A percentile compares a stretch with the other conserved stretches of the same genome.
phyloP scores from a whole-genome alignment of 371 early-diverging fungal genomes.

The Umbelopsis sp. region DNA sequence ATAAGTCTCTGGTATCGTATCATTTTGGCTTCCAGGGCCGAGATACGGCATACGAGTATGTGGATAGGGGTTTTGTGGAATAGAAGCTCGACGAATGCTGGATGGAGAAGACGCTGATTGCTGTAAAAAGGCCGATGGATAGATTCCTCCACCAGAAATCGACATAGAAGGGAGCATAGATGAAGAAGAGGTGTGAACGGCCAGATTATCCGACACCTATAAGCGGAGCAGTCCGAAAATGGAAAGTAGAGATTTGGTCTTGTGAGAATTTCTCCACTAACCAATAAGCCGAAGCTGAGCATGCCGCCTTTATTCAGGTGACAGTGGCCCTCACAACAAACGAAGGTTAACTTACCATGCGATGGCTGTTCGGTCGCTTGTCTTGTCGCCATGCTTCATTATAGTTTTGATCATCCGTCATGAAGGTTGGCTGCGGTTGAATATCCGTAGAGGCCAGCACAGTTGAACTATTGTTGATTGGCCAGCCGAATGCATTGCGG shows the following conservation, averaged over 20 bases:
- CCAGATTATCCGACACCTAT: conserved; percentile 18
- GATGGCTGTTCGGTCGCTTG: neutral
- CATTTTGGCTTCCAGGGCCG: neutral
- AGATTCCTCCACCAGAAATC: conserved; percentile 1
- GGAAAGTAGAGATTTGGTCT: conserved; percentile 17
- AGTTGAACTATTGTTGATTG: neutral
- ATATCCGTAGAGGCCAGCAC: conserved; percentile 8
- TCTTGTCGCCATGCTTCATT: conserved; percentile 12
- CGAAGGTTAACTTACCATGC: conserved; percentile 5
- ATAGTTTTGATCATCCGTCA: conserved; percentile 1
- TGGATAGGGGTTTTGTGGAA: neutral
- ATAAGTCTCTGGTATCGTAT: neutral
- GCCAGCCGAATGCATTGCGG: conserved; percentile 15
- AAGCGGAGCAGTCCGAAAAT: conserved; percentile 12
- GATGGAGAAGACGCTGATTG: neutral
- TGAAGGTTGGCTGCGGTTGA: conserved; percentile 14
- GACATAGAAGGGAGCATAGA: conserved; percentile 15
- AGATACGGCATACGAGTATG: conserved; percentile 5
- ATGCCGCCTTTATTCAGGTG: conserved; percentile 15
- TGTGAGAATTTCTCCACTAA: conserved; percentile 17
- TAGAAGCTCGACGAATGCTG: neutral
- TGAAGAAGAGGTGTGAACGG: conserved; percentile 20
- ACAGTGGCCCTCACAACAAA: neutral
- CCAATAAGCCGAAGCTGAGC: conserved; percentile 14
- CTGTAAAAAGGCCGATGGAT: conserved; percentile 2